These are phyloP conservation scores for Helenozyma baotianmanensis DNA, from an alignment of 805 yeast genomes.

Conservation along the genomic window DNA sequence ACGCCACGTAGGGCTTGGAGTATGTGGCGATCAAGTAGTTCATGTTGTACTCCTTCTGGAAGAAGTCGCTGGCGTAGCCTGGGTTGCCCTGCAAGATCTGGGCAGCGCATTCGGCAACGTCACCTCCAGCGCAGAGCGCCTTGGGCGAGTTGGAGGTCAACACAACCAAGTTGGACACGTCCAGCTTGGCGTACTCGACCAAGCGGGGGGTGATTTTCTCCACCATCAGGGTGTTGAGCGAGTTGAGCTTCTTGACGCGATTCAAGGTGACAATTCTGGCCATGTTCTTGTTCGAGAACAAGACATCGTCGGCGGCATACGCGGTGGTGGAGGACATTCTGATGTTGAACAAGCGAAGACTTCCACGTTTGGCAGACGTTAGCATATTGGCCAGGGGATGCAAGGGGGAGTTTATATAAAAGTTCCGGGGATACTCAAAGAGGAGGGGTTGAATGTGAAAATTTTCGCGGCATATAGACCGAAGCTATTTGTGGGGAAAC, in stretches of 20 bases:
- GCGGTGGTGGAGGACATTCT: constrained; percentile 19
- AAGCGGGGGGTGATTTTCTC: constrained; percentile 66
- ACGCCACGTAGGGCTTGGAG: constrained; percentile 78
- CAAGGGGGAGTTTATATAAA: constrained; percentile 11
- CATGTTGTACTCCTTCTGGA: constrained; percentile 75
- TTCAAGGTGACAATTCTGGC: constrained; percentile 74
- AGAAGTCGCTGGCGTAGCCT: constrained; percentile 55
- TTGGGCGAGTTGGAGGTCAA: constrained; percentile 62
- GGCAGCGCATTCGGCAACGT: constrained; percentile 75
- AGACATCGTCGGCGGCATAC: constrained; percentile 48
- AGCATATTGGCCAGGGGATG: constrained; percentile 10
- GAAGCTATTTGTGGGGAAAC: too few relatives aligned
- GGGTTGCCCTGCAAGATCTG: constrained; percentile 47
- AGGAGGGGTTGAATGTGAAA: constrained; percentile 10
- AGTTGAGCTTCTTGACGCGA: constrained; percentile 80
- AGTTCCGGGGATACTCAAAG: constrained; percentile 5
- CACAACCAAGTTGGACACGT: constrained; percentile 58
- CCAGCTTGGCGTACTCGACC: constrained; percentile 69
- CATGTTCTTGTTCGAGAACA: constrained; percentile 56
- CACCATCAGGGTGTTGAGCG: constrained; percentile 76
- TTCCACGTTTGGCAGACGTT: constrained; percentile 7
- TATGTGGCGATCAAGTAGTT: constrained; percentile 78
- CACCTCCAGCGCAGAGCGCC: constrained; percentile 96
- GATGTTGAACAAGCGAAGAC: constrained; percentile 6
- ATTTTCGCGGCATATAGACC: constrained; percentile 9